Evolutionary conservation across 1,139 yeast genomes (phyloP).

Genomic region (Hyphopichia wangnamkhiaoensis): DNA sequence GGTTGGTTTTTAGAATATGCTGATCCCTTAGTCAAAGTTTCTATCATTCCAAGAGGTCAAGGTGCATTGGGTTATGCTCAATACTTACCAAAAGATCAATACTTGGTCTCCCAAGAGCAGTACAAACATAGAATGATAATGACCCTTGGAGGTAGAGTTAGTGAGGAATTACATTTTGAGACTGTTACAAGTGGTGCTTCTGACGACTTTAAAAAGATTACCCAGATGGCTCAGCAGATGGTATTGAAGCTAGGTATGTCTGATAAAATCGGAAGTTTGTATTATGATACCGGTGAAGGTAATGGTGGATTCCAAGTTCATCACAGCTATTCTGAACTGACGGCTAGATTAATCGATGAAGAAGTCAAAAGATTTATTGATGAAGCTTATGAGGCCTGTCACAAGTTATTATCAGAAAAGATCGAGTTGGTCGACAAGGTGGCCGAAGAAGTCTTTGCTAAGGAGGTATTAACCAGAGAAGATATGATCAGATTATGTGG

Average conservation of each 20-base stretch:
- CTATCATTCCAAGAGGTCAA: slow-evolving; percentile 94
- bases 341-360: slow-evolving; percentile 69
- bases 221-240: slow-evolving; percentile 91
- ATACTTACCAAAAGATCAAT: slow-evolving; percentile 91
- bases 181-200: slow-evolving; percentile 95
- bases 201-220: slow-evolving; percentile 96
- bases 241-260: slow-evolving; percentile 94
- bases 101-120: slow-evolving; percentile 76
- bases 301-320: slow-evolving; percentile 55
- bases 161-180: slow-evolving; percentile 87
- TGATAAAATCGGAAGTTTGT: slow-evolving; percentile 74
- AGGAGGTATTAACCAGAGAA: slow-evolving; percentile 86
- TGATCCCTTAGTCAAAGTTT: slow-evolving; percentile 90
- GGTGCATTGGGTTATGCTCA: slow-evolving; percentile 99
- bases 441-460: slow-evolving; percentile 79
- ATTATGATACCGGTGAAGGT: slow-evolving; percentile 57
- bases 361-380: slow-evolving; percentile 82
- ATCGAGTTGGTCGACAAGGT: slow-evolving; percentile 74
- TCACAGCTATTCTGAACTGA: slow-evolving; percentile 68
- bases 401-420: slow-evolving; percentile 65
- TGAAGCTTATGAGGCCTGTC: slow-evolving; percentile 76
- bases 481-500: slow-evolving; percentile 89
- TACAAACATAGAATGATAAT: slow-evolving; percentile 88
- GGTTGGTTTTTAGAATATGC: slow-evolving; percentile 93
- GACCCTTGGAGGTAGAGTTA: slow-evolving; percentile 96